Evolutionary conservation across 164 flowering plant genomes (phyloP), one percentile per base, ranked within the genome.

Genomic region (Umbilicus rupestris): DNA sequence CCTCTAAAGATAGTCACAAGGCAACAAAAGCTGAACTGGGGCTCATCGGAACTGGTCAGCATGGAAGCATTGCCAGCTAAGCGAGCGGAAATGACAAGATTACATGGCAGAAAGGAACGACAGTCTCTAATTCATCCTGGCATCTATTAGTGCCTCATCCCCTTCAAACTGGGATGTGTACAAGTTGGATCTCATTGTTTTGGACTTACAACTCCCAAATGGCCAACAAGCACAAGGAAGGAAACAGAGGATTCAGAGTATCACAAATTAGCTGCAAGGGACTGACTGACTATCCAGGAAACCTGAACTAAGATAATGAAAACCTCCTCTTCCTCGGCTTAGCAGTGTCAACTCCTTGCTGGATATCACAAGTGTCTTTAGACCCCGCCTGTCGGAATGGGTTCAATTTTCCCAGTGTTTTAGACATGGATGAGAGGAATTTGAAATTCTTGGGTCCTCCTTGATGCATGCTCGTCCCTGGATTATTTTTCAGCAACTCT

Each of bases 311-410:
- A 30, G 98, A 94, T 42, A 94, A 74, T 19, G 97, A 90, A 74
- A 90, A 94, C 77, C 98, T 86, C 75, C 98, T 84, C 65, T 89
- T 83, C 66, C 97, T 84, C 0, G 97, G 98, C 84, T 89, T 90
- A 46, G 85, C 78, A 26, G 81, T 4, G 33, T 85, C 96, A 0
- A 75, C 80, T 0, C 9, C 65, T 0, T 55, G 80, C 35, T 86
- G 92, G 5, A 92, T 72, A 37, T 87, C 69, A 0, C 78, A 79
- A 0, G 97, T 90, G 68, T 90, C 96, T 77, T 93, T 90, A 1
- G 97, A 87, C 60, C 97, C 97, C n/a, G n/a, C n/a, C 60, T 89
- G 80, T 64, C 73, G 72, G 74, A 94, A 94, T 0, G 98, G 97
- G 60, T 94, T 94, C 74, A 93, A 64, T 81, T 89, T 93, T 3